A percentile compares a stretch with the other conserved stretches of the same genome.
Evolutionary conservation across 805 yeast species (phyloP).

Genomic region (Saccharomyces mikatae): DNA sequence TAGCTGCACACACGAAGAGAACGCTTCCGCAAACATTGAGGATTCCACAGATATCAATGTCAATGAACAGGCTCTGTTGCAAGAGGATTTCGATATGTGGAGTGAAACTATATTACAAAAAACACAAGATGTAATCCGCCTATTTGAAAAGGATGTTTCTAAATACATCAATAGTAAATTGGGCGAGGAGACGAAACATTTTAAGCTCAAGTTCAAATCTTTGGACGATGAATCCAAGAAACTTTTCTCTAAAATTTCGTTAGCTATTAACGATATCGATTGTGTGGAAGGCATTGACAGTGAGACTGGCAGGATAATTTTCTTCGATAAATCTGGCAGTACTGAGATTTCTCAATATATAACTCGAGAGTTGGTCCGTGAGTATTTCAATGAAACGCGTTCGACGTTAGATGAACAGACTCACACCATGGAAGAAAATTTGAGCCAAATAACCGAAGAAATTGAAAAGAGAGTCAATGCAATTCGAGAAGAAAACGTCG

Average conservation of each 20-base stretch:
- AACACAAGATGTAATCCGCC: slow-evolving; percentile 32
- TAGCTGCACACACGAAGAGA: slow-evolving; percentile 5
- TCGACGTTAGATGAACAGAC: slow-evolving; percentile 26
- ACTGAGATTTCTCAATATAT: slow-evolving; percentile 33
- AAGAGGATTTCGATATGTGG: slow-evolving; percentile 34
- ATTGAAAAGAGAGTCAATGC: slow-evolving; percentile 32
- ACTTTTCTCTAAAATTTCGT: slow-evolving; percentile 25
- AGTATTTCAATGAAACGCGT: slow-evolving; percentile 31
- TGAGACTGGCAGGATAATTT: slow-evolving; percentile 29
- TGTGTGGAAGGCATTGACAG: slow-evolving; percentile 28
- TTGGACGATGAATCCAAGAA: slow-evolving; percentile 23
- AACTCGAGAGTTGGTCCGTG: slow-evolving; percentile 42
- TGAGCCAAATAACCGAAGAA: slow-evolving; percentile 26
- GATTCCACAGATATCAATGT: slow-evolving; percentile 7
- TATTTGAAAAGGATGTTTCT: slow-evolving; percentile 33
- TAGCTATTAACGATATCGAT: slow-evolving; percentile 33
- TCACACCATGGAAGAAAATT: slow-evolving; percentile 27
- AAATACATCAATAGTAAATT: slow-evolving; percentile 25
- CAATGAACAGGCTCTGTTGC: slow-evolving; percentile 21
- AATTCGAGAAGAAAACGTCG: slow-evolving; percentile 43
- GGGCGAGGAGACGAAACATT: slow-evolving; percentile 20
- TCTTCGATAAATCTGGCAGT: slow-evolving; percentile 30
- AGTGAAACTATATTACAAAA: slow-evolving; percentile 32
- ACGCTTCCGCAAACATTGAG: slow-evolving; percentile 3
- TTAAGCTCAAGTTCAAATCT: slow-evolving; percentile 32